Conservation (phyloP, 1,284 basidiomycete species). For the Sanghuangporus baumii region DNA sequence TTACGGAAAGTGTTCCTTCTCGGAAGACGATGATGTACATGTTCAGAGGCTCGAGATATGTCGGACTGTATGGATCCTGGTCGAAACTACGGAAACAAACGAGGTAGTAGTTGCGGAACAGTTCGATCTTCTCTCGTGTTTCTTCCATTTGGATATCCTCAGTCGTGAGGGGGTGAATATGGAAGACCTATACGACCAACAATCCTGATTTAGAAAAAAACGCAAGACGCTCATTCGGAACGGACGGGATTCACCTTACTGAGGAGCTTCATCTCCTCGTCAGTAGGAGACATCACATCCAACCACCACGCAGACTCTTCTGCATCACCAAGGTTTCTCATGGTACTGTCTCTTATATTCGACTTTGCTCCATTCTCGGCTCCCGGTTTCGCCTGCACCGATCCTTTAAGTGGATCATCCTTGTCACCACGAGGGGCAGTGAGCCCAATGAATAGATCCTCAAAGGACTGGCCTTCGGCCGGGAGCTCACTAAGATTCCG, state of each 20-base stretch:
- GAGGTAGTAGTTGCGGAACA: slow-evolving; percentile 98
- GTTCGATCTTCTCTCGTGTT: slow-evolving; percentile 98
- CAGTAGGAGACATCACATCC: slow-evolving; percentile 91
- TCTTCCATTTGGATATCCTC: slow-evolving; percentile 99
- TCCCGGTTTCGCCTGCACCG: slow-evolving; percentile 17
- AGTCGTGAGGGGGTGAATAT: slow-evolving; percentile 96
- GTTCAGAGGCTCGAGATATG: slow-evolving; percentile 96
- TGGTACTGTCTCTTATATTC: background rate
- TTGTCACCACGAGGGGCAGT: slow-evolving; percentile 18
- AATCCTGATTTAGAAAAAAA: background rate
- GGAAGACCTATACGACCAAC: slow-evolving; percentile 66
- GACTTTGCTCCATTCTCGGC: slow-evolving; percentile 13
- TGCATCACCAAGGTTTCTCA: slow-evolving; percentile 31
- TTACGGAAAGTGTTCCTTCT: slow-evolving; percentile 90
- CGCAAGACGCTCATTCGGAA: background rate
- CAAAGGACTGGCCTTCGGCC: slow-evolving; percentile 89
- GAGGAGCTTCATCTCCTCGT: slow-evolving; percentile 97
- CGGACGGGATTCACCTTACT: slow-evolving; percentile 64
- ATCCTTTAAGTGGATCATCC: slow-evolving; percentile 18
- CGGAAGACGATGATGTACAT: slow-evolving; percentile 99
- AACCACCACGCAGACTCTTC: slow-evolving; percentile 96
- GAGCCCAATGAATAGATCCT: slow-evolving; percentile 79
- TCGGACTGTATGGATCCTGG: slow-evolving; percentile 97
- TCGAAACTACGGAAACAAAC: slow-evolving; percentile 99
- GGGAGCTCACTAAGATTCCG: slow-evolving; percentile 91